phyloP scores from a whole-genome alignment of 371 early-diverging fungal genomes.

The Mortierella sp. region DNA sequence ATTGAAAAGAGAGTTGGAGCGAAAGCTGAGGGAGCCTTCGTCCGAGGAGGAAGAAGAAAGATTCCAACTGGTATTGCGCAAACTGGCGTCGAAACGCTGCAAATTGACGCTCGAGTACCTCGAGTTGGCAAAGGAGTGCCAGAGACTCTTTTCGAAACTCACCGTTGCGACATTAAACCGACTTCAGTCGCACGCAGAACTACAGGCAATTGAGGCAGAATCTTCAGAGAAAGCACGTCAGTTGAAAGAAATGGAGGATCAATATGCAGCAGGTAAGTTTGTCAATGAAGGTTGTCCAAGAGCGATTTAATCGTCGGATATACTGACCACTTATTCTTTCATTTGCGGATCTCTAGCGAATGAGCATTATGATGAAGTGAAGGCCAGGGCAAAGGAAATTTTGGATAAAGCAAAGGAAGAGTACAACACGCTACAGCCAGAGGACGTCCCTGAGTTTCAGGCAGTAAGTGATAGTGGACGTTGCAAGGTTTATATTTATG shows the following conservation, averaged over 20 bases:
- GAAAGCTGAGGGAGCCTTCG: conserved; percentile 31
- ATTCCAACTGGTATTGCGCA: conserved; percentile 32
- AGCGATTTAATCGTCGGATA: too few species aligned
- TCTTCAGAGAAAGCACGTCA: conserved; percentile 29
- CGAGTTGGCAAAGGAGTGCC: conserved; percentile 32
- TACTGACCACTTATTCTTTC: not conserved
- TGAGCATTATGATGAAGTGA: conserved; percentile 48
- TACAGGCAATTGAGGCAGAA: conserved; percentile 34
- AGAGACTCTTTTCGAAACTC: conserved; percentile 29
- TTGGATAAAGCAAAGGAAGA: conserved; percentile 62
- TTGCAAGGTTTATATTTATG: not conserved
- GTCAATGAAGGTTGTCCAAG: not conserved
- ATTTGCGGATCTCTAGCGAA: conserved; percentile 41
- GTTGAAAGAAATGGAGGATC: conserved; percentile 50
- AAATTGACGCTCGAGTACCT: conserved; percentile 46
- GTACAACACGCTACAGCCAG: conserved; percentile 58
- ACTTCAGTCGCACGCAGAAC: conserved; percentile 42
- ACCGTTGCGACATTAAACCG: conserved; percentile 37
- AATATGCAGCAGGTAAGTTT: conserved; percentile 36
- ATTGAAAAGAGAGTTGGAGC: conserved; percentile 15
- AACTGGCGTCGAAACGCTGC: conserved; percentile 39
- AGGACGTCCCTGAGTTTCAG: conserved; percentile 65
- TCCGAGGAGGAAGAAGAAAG: conserved; percentile 46
- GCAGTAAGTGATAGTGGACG: conserved; percentile 33
- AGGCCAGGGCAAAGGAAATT: conserved; percentile 57